Base-by-base conservation (phyloP, 2,329 filamentous ascomycete genomes). In the Thielaviopsis ethacetica region DNA sequence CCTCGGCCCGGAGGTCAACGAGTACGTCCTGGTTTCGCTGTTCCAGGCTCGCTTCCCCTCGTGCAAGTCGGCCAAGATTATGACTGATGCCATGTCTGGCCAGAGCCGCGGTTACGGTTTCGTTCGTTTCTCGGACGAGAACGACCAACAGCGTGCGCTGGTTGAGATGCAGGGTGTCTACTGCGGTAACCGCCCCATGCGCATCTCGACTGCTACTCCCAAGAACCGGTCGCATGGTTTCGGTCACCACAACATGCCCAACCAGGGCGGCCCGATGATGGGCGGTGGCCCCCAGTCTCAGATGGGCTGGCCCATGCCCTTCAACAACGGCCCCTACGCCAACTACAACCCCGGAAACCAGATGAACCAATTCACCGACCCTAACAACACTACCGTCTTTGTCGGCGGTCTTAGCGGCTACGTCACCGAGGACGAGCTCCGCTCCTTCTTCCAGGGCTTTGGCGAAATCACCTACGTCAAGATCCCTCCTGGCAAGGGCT, bases 311-410 rank as follows among this genome's bases (percentile, higher is more conserved):
- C 67, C 66, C 63, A 59, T 62, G 57, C 57, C 54, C 26, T 62
- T 62, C 26, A 59, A 59, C 54, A 57, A 59, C 38, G 70, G 61
- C 26, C 62, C 61, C 53, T 63, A 62, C 59, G 73, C 71, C 54
- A 71, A 70, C 12, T 78, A 75, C 67, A 77, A 76, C 65, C 75
- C 75, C 5, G 71, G 74, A 61, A 74, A 72, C 17, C 72, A 74
- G 64, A 97, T 98, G 93, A 98, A 98, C 76, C 93, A 98, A 75
- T 98, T 98, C 77, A 98, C 93, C 44, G 93, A 98, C 68, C 93
- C 93, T 13, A 98, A 98, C 81, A 98, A 98, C 76, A 98, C 93
- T 19, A 98, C 93, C 21, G 93, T 98, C 63, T 98, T 98, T 67
- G 93, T 98, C 59, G 93, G 93, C 65, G 93, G 93, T 58, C 83